A percentile compares a stretch with the other conserved stretches of the same genome.
Conservation (phyloP, 129 eudicot genomes). For the Flaveria brownii region DNA sequence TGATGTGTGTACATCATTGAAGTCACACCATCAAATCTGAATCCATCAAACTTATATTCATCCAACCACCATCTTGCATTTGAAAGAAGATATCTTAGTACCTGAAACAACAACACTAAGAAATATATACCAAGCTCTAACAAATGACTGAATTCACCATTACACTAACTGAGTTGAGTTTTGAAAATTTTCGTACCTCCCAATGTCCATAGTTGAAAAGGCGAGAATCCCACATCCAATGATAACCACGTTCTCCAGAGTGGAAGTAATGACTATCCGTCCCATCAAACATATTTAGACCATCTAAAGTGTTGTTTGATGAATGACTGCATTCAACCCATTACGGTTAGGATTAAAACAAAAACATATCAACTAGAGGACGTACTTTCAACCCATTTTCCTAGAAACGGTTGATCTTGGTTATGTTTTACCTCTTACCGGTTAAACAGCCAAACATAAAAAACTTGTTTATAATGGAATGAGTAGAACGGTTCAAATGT, state of each 20-base stretch:
- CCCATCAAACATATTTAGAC: slow-evolving; percentile 96
- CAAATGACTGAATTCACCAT: neutral
- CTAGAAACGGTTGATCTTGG: neutral
- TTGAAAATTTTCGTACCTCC: slow-evolving; percentile 57
- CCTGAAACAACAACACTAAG: slow-evolving; percentile 46
- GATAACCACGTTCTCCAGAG: slow-evolving; percentile 94
- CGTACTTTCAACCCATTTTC: neutral
- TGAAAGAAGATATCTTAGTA: slow-evolving; percentile 89
- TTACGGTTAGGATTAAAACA: slow-evolving; percentile 13
- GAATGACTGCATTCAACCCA: slow-evolving; percentile 67
- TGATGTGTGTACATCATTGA: slow-evolving; percentile 99
- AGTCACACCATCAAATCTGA: slow-evolving; percentile 98
- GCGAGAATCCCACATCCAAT: slow-evolving; percentile 99
- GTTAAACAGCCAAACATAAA: neutral
- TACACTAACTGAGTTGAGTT: neutral
- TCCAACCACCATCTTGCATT: slow-evolving; percentile 99
- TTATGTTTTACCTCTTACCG: neutral
- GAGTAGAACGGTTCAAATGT: no score
- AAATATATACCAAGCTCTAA: slow-evolving; percentile 7
- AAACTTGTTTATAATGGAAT: neutral
- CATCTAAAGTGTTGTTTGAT: slow-evolving; percentile 90
- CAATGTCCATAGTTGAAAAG: slow-evolving; percentile 96
- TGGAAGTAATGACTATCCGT: slow-evolving; percentile 94
- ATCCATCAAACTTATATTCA: slow-evolving; percentile 96
- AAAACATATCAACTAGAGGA: neutral